Percentiles rank a stretch among this genome's conserved stretches.
Conservation (phyloP, 140 eudicot species). For the Stevia rebaudiana region DNA sequence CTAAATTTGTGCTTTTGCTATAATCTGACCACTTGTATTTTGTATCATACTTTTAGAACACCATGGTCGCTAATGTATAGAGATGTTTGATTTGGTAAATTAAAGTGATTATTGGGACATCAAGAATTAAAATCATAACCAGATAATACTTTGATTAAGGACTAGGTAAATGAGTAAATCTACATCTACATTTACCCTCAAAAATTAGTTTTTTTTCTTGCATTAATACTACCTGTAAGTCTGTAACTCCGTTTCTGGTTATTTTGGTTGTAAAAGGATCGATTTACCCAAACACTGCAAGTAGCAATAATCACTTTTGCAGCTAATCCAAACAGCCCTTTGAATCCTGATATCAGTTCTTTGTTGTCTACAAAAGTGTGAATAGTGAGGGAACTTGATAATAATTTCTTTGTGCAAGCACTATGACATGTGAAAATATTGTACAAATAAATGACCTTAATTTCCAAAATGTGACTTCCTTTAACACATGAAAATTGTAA, state of each 20-base stretch:
- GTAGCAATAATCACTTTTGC: background rate
- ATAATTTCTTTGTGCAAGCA: background rate
- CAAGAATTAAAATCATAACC: background rate
- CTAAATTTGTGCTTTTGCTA: background rate
- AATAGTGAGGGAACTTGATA: constrained; percentile 6
- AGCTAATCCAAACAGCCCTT: background rate
- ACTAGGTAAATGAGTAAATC: background rate
- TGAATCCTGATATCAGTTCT: background rate
- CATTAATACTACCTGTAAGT: background rate
- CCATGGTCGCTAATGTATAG: too few relatives aligned
- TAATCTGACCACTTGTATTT: background rate
- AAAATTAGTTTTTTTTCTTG: background rate
- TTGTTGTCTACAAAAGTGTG: constrained; percentile 4
- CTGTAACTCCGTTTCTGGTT: background rate
- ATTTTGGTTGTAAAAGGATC: background rate
- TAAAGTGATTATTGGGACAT: background rate
- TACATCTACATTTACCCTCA: background rate
- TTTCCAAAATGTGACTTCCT: background rate
- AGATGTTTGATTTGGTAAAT: background rate
- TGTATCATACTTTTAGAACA: too few relatives aligned
- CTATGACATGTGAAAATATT: background rate
- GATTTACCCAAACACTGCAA: background rate
- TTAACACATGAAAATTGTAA: background rate
- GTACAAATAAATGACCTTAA: background rate
- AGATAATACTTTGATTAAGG: background rate